Evolutionary conservation across 202 grass and related monocot genomes (phyloP).

Genomic region (Dendrocalamus latiflorus): DNA sequence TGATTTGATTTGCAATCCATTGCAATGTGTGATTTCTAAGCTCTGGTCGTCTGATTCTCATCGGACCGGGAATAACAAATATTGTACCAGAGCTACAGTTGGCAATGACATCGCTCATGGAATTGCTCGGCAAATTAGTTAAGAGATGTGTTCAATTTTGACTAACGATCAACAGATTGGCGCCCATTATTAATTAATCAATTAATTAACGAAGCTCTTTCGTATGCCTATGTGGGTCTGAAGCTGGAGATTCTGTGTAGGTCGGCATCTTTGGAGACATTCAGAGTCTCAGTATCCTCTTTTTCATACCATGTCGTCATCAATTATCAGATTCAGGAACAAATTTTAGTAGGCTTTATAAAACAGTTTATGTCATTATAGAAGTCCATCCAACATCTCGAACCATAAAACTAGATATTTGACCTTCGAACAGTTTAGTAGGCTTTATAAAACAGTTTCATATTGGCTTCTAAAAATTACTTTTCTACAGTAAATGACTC

Average conservation of each 20-base stretch:
- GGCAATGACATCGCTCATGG: background rate
- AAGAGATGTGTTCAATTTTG: background rate
- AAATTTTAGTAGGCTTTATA: background rate
- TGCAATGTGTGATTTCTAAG: background rate
- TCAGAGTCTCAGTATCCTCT: background rate
- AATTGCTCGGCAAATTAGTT: background rate
- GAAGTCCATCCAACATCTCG: no score
- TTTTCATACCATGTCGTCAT: constrained; percentile 21
- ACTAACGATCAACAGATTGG: background rate
- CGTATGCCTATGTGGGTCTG: background rate
- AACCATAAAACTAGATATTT: no score
- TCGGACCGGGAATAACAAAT: background rate
- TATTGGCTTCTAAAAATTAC: no score
- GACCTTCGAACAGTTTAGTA: no score
- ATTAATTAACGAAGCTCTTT: background rate
- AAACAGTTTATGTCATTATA: no score
- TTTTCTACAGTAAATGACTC: no score
- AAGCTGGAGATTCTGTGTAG: background rate
- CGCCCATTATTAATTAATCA: background rate
- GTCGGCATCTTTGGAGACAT: constrained; percentile 14
- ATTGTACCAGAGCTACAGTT: background rate
- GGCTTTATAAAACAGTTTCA: no score
- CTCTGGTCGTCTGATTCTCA: background rate
- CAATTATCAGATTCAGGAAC: background rate
- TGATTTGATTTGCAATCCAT: background rate